phyloP scores from a whole-genome alignment of 176 grass and related monocot genomes.

The Zea luxurians region DNA sequence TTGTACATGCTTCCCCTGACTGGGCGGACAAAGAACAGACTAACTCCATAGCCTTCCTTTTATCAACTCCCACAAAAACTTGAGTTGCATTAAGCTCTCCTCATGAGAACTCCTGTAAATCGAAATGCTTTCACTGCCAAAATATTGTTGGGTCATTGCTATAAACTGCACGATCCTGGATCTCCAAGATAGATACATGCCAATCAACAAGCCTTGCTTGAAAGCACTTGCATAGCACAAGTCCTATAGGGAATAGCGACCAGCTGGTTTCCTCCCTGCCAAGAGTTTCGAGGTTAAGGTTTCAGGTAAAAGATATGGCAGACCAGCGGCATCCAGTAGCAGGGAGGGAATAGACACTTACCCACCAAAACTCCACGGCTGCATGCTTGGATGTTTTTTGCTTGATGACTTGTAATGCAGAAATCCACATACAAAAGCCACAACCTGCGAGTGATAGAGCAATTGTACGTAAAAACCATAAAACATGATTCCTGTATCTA shows the following conservation, averaged over 20 bases:
- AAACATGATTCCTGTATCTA: conserved; percentile 8
- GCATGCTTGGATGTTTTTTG: conserved; percentile 67
- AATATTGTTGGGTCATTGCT: conserved; percentile 77
- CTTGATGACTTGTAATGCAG: conserved; percentile 83
- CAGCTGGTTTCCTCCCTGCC: conserved; percentile 90
- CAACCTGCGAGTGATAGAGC: conserved; percentile 48
- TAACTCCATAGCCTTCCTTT: conserved; percentile 31
- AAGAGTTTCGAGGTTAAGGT: background rate
- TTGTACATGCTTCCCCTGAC: conserved; percentile 46
- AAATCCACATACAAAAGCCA: conserved; percentile 86
- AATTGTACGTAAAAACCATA: conserved; percentile 12
- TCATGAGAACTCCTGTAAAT: background rate
- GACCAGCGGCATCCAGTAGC: background rate
- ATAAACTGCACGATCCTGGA: conserved; percentile 88
- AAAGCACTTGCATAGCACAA: conserved; percentile 87
- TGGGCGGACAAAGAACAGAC: conserved; percentile 24
- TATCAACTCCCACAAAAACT: conserved; percentile 57
- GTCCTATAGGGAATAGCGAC: conserved; percentile 79
- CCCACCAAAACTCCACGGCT: conserved; percentile 83
- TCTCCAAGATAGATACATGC: conserved; percentile 94
- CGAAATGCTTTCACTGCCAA: conserved; percentile 64
- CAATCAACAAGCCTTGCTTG: conserved; percentile 94
- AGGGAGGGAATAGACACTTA: conserved; percentile 42
- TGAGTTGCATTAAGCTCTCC: conserved; percentile 38
- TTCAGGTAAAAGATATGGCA: conserved; percentile 6